Evolutionary conservation across 345 rosid genomes (phyloP), one percentile per base, ranked within the genome.

Genomic region (Sisymbrium altissimum): DNA sequence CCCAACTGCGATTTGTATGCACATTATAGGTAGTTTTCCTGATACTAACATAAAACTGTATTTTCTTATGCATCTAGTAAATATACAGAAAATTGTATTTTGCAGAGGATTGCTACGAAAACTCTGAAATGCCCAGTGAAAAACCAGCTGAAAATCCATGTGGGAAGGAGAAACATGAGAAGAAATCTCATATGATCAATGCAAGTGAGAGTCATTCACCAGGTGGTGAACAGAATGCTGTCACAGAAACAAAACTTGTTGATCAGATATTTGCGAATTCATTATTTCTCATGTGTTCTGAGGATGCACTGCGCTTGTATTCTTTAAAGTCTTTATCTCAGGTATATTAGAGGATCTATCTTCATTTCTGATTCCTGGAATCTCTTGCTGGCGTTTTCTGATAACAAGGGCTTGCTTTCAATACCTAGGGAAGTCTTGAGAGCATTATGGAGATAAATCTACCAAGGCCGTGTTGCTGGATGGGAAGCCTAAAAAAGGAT

Each of bases 401-500:
- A 58, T 62, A 36, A 74, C 68, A 77, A 70, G 76, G 56, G 33
- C 56, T 64, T 77, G 40, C 68, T 57, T 75, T 75, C 71, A 65
- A 80, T 49, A 79, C 78, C 78, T 73, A 88, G 97, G 90, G 87
- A 61, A 70, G 81, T 46, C 61, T 50, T 55, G 82, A 82, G 67
- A 78, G 86, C 70, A 66, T 78, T 64, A 50, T 21, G 68, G 83
- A 83, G 77, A 82, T 87, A 65, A 83, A 78, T 68, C 86, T 84
- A 68, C 76, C 63, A 63, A 85, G 85, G 52, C 84, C 83, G 54
- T 91, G 97, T 72, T 85, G 93, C 81, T 92, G 96, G 97, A 81
- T 86, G 71, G 71, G 93, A 73, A 82, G 64, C 67, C 80, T 89
- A 39, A 80, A 79, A 75, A 90, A 79, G 73, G 83, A 80, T 72